Evolutionary conservation across 129 eudicot genomes (phyloP).

Genomic region (Smallanthus sonchifolius): DNA sequence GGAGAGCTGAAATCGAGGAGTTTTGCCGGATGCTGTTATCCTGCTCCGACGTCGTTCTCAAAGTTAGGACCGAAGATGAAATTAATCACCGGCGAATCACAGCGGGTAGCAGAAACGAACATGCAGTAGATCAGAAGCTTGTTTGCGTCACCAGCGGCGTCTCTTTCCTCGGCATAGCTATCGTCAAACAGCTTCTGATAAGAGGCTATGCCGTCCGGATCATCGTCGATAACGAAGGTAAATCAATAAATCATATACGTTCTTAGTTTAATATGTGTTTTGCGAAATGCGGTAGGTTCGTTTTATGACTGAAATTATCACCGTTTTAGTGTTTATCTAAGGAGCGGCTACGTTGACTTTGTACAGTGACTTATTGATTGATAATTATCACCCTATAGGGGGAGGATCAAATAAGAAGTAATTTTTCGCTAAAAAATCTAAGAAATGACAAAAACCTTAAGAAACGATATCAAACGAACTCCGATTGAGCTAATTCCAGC

Average conservation of each 20-base stretch:
- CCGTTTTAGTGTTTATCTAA: neutral
- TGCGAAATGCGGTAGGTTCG: neutral
- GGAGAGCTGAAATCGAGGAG: constrained; percentile 55
- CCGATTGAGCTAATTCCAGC: too few species aligned
- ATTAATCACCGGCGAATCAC: neutral
- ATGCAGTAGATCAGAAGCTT: constrained; percentile 29
- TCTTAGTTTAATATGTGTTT: too few species aligned
- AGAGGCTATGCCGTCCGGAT: constrained; percentile 71
- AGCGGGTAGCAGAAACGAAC: constrained; percentile 19
- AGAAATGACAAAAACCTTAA: too few species aligned
- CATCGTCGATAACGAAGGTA: constrained; percentile 72
- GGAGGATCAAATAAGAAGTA: too few species aligned
- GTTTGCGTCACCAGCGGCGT: constrained; percentile 90
- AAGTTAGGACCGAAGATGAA: constrained; percentile 32
- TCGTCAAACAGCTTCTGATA: constrained; percentile 60
- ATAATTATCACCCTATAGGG: too few species aligned
- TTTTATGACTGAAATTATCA: neutral
- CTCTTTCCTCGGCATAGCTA: constrained; percentile 60
- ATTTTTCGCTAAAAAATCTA: too few species aligned
- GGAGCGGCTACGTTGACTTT: neutral
- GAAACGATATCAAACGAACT: too few species aligned
- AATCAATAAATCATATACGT: too few species aligned
- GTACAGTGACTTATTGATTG: neutral
- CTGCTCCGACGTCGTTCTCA: constrained; percentile 43
- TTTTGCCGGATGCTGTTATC: constrained; percentile 66